Evolutionary conservation across 176 grass and related monocot genomes (phyloP).

Genomic region (Rhynchospora pubera): DNA sequence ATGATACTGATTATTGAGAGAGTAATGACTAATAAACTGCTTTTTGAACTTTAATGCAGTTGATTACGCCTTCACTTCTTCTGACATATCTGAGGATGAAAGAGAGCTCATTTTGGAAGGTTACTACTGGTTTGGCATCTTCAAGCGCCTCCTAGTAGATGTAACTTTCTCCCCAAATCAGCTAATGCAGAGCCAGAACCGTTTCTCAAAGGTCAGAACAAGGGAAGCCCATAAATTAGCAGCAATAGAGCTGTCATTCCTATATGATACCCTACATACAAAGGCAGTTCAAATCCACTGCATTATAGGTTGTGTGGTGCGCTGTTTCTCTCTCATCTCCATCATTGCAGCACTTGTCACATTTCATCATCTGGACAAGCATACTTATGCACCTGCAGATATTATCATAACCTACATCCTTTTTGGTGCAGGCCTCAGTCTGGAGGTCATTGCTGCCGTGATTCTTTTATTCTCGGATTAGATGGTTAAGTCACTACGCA

Average conservation of each 20-base stretch:
- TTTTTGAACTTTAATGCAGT: neutral
- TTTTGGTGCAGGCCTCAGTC: conserved; percentile 29
- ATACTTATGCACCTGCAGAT: neutral
- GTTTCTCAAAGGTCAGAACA: neutral
- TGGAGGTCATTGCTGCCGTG: neutral
- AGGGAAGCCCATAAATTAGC: conserved; percentile 22
- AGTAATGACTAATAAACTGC: neutral
- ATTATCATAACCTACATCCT: conserved; percentile 41
- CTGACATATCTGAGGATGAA: neutral
- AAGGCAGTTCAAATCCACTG: conserved; percentile 25
- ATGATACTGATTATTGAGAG: neutral
- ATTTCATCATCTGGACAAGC: conserved; percentile 15
- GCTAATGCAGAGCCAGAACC: conserved; percentile 7
- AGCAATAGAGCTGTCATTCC: conserved; percentile 38
- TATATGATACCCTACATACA: conserved; percentile 41
- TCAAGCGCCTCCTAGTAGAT: conserved; percentile 40
- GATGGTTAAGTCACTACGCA: neutral
- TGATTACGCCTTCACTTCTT: neutral
- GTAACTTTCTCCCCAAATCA: conserved; percentile 47
- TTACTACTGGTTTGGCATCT: conserved; percentile 30
- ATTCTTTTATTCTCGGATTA: conserved; percentile 17
- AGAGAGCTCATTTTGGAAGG: conserved; percentile 23
- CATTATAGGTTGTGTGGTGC: neutral
- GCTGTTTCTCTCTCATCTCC: conserved; percentile 1
- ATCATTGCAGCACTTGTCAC: conserved; percentile 22